Evolutionary conservation across 2,329 filamentous ascomycete genomes (phyloP), one percentile per base, ranked within the genome.

Genomic region (Aureobasidium sp.): DNA sequence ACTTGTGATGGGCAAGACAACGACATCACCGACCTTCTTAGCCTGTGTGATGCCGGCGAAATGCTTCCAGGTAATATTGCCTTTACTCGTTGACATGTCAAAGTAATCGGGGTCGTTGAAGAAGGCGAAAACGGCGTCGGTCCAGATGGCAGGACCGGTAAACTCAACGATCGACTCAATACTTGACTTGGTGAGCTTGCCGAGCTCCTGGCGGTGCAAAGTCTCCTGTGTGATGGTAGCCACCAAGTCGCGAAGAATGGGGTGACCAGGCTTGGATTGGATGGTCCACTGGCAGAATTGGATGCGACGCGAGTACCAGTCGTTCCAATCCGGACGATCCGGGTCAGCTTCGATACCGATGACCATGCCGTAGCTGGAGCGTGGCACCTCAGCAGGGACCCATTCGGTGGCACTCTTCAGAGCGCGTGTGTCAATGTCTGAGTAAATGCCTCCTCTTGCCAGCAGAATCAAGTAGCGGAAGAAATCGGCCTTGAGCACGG

Each of bases 271-370:
- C 76, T 99, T 99, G 63, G 89, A 81, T 75, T 97, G 93, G 66
- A 99, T 97, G 1, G 94, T 99, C 94, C 94, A 99, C 75, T 99
- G 94, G 77, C 94, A 99, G 76, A 99, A 97, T 73, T 97, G 94
- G 65, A 99, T 92, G 66, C 93, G 85, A 64, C 94, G 88, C 66
- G 91, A 94, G 79, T 97, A 99, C 94, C 93, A 97, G 1, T 96
- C 81, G 39, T 85, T 83, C 94, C 94, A 99, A 74, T 99, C 94
- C 3, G 85, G 84, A 52, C 94, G 85, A 74, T 97, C 92, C 0
- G 94, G 92, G 72, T 99, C 94, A 5, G 94, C 94, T 78, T 99
- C 94, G 67, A 99, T 97, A 63, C 94, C 94, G 70, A 97, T 82
- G 43, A 99, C 87, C 66, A 99, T 81, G 10, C 94, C 94, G 67